phyloP scores from a whole-genome alignment of 306 rosid genomes.

The Sesbania bispinosa region DNA sequence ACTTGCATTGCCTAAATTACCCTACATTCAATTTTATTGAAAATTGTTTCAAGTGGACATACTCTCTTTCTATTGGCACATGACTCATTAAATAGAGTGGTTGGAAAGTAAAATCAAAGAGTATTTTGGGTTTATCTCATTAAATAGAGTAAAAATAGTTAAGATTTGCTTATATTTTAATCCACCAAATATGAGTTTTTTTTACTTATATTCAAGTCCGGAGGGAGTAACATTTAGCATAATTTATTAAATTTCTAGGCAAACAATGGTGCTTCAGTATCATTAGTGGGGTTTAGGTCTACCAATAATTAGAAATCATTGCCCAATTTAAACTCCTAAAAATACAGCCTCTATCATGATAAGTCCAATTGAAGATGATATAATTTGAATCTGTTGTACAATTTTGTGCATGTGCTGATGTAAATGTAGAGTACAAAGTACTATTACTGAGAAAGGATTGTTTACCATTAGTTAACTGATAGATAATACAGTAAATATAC shows the following conservation, averaged over 20 bases:
- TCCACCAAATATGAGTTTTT: no score
- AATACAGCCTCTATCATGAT: background rate
- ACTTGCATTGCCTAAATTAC: no score
- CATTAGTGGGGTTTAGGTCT: constrained; percentile 17
- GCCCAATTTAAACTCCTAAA: background rate
- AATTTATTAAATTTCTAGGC: background rate
- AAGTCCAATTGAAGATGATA: background rate
- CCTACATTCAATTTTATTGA: no score
- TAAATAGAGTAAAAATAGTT: no score
- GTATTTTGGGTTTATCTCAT: no score
- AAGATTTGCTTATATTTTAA: no score
- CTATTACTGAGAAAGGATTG: background rate
- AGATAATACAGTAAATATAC: background rate
- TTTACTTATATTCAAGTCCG: background rate
- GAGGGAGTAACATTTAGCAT: background rate
- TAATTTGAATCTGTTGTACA: background rate
- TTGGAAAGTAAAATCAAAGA: no score
- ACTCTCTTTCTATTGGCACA: no score
- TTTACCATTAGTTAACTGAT: background rate
- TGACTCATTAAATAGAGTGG: no score
- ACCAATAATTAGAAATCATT: background rate
- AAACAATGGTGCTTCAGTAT: background rate
- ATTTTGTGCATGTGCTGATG: background rate
- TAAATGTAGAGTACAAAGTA: background rate
- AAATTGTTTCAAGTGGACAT: no score